These are phyloP conservation scores for Phytophthora europaea DNA, from an alignment of 352 stramenopile genomes.

Conservation along the genomic window DNA sequence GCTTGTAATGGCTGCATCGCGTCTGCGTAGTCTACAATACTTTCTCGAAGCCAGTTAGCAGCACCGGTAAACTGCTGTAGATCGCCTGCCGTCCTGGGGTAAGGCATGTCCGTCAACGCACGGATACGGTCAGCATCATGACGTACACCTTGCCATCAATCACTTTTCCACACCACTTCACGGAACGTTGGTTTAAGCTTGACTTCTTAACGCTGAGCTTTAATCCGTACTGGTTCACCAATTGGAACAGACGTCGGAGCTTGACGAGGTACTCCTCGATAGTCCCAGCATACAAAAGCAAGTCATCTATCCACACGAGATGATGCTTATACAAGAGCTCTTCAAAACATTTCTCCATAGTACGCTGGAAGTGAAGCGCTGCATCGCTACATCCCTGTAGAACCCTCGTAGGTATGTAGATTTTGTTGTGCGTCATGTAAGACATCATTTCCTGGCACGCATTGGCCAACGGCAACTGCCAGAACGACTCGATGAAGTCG, in stretches of 20 bases:
- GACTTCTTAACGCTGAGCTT: slow-evolving; percentile 8
- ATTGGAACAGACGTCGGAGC: neutral
- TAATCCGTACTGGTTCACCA: neutral
- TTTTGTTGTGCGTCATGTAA: neutral
- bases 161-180: neutral
- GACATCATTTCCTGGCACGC: neutral
- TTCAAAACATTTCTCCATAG: slow-evolving; percentile 5
- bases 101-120: neutral
- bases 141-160: slow-evolving; percentile 1
- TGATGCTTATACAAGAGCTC: slow-evolving; percentile 7
- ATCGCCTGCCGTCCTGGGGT: neutral
- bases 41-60: slow-evolving; percentile 1
- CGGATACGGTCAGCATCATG: slow-evolving; percentile 1
- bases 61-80: neutral
- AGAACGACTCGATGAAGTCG: too few species aligned
- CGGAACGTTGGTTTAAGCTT: neutral
- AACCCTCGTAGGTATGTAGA: neutral
- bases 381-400: slow-evolving; percentile 7
- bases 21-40: neutral
- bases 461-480: neutral
- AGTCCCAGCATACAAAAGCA: neutral
- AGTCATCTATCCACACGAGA: neutral
- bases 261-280: neutral
- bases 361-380: neutral
- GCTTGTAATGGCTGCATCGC: neutral